Conservation (phyloP, 257 asterid species). For the Phtheirospermum japonicum region DNA sequence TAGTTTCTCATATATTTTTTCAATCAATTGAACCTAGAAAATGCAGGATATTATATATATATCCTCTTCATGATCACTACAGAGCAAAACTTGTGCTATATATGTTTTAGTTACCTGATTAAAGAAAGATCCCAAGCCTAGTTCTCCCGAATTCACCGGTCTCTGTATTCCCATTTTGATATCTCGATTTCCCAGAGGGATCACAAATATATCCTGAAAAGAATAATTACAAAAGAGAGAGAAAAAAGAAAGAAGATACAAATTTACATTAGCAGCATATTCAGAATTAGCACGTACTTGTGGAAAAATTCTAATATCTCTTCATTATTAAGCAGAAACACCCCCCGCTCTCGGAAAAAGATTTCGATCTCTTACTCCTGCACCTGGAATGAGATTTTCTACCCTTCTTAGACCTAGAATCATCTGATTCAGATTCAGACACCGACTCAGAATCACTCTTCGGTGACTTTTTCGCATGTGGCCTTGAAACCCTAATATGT, state of each 20-base stretch:
- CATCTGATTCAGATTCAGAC: conserved; percentile 57
- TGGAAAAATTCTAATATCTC: no score
- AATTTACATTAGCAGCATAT: no score
- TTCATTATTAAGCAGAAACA: no score
- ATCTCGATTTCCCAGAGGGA: conserved; percentile 51
- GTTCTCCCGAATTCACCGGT: no score
- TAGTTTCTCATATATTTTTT: conserved; percentile 58
- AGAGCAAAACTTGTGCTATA: no score
- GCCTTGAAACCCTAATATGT: conserved; percentile 30
- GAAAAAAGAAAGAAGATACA: neutral
- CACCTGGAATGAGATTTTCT: conserved; percentile 35
- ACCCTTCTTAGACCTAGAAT: conserved; percentile 39
- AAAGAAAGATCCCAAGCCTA: no score
- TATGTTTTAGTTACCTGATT: conserved; percentile 66
- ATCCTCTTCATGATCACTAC: no score
- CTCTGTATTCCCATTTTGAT: no score
- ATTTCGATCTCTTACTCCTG: conserved; percentile 41
- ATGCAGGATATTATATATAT: conserved; percentile 16
- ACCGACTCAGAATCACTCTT: conserved; percentile 42
- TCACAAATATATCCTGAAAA: conserved; percentile 47
- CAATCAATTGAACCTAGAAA: conserved; percentile 67
- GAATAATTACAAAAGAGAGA: conserved; percentile 9
- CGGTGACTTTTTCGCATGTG: conserved; percentile 22
- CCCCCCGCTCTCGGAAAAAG: conserved; percentile 44
- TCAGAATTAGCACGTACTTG: no score